phyloP scores from a whole-genome alignment of 768 basidiomycete species.

The Mycena galericulata region DNA sequence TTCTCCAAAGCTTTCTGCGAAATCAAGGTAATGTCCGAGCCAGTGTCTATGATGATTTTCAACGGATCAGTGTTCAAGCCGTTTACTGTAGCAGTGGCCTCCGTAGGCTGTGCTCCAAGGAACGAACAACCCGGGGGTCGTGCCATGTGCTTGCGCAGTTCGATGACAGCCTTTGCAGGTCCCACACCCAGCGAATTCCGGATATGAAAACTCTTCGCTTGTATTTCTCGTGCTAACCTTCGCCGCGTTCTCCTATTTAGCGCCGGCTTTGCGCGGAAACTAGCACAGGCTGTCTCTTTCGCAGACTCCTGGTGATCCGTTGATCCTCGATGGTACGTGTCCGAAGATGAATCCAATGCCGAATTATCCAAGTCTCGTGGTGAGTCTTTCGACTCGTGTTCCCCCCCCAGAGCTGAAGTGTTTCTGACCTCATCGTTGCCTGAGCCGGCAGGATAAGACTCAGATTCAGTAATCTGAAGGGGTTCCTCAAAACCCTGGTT shows the following conservation, averaged over 20 bases:
- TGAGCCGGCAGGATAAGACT: not conserved
- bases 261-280: not conserved
- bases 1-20: too few relatives aligned
- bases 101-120: too few relatives aligned
- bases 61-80: too few relatives aligned
- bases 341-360: too few relatives aligned
- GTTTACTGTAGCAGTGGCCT: too few relatives aligned
- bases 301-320: too few relatives aligned
- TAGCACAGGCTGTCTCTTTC: not conserved
- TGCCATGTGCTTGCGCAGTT: slow-evolving; percentile 35
- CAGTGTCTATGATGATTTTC: too few relatives aligned
- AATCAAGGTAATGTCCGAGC: too few relatives aligned
- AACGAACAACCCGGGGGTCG: slow-evolving; percentile 42
- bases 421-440: not conserved
- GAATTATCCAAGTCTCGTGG: too few relatives aligned
- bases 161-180: slow-evolving; percentile 1
- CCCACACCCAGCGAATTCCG: not conserved
- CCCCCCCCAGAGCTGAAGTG: not conserved
- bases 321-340: too few relatives aligned
- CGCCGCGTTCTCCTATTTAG: slow-evolving; percentile 1
- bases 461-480: slow-evolving; percentile 13
- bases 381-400: not conserved
- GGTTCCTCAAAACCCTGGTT: slow-evolving; percentile 31
- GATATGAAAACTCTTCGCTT: not conserved
- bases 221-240: slow-evolving; percentile 5